phyloP scores from a whole-genome alignment of 2,329 filamentous ascomycete species.

The Pseudogymnoascus sp. region DNA sequence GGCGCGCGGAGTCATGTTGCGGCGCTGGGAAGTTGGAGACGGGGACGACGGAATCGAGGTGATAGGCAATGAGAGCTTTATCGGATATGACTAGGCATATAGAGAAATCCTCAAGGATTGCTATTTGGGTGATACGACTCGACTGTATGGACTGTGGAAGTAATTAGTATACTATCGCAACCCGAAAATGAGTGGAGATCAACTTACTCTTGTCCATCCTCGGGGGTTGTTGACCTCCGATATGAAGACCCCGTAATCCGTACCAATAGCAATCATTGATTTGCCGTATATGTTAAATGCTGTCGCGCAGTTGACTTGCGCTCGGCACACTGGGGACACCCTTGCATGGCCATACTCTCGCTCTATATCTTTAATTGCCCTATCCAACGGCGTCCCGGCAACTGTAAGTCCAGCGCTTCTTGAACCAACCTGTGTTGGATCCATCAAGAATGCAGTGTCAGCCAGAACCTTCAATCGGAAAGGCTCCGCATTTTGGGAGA shows the following conservation, averaged over 20 bases:
- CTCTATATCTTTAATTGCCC: constrained; percentile 85
- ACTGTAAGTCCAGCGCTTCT: constrained; percentile 66
- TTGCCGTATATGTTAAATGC: constrained; percentile 79
- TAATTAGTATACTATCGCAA: constrained; percentile 16
- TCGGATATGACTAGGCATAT: constrained; percentile 88
- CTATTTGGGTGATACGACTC: constrained; percentile 76
- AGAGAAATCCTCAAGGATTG: constrained; percentile 92
- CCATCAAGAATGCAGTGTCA: constrained; percentile 83
- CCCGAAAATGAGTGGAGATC: background rate
- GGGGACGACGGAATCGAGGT: constrained; percentile 73
- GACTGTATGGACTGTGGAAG: constrained; percentile 60
- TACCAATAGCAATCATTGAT: constrained; percentile 86
- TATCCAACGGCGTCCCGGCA: constrained; percentile 82
- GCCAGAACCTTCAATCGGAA: constrained; percentile 89
- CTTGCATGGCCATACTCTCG: constrained; percentile 63
- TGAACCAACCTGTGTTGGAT: constrained; percentile 51
- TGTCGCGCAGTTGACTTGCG: constrained; percentile 86
- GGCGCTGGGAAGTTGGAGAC: constrained; percentile 55
- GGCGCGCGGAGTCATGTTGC: constrained; percentile 63
- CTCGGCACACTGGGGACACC: constrained; percentile 72
- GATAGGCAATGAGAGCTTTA: constrained; percentile 85
- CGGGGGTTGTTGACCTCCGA: constrained; percentile 83
- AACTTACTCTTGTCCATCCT: constrained; percentile 77
- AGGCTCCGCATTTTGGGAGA: constrained; percentile 89
- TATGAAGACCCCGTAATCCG: constrained; percentile 88